A percentile compares a stretch with the other conserved stretches of the same genome.
Conservation (phyloP, 1,284 basidiomycete genomes). For the Heterobasidion occidentale region DNA sequence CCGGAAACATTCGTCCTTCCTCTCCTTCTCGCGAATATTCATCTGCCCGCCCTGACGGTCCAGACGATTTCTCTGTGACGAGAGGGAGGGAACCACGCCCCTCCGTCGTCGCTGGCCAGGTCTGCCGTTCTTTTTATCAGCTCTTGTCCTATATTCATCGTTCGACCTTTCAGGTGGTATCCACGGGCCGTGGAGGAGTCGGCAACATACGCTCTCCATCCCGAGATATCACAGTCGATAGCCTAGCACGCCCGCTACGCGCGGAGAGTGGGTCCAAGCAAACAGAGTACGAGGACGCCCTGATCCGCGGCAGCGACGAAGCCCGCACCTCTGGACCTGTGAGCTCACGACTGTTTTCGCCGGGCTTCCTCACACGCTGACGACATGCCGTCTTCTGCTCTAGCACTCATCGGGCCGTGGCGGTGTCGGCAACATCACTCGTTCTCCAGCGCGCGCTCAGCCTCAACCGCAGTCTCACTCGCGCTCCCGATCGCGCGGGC, state of each 20-base stretch:
- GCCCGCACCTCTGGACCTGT: neutral
- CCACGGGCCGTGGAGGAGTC: constrained; percentile 1
- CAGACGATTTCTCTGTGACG: constrained; percentile 1
- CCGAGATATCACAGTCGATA: neutral
- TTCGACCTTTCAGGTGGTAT: neutral
- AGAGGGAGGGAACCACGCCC: neutral
- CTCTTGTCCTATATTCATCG: neutral
- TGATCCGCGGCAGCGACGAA: neutral
- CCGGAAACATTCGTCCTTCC: constrained; percentile 1
- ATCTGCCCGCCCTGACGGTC: neutral
- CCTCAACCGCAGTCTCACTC: neutral
- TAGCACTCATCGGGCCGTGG: neutral
- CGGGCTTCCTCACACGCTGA: neutral
- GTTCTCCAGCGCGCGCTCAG: neutral
- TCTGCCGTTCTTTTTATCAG: too few relatives aligned
- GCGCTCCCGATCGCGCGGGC: neutral
- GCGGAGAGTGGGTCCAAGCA: neutral
- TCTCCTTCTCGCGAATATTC: neutral
- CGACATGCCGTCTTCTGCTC: neutral
- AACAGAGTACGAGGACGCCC: neutral
- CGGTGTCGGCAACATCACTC: constrained; percentile 1
- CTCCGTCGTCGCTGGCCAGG: neutral
- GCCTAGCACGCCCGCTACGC: neutral
- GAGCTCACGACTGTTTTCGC: neutral
- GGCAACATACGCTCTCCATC: constrained; percentile 1